Percentiles rank a stretch among this genome's conserved stretches.
Evolutionary conservation across 495 filamentous ascomycete species (phyloP).

Genomic region (Xylaria intraflava): DNA sequence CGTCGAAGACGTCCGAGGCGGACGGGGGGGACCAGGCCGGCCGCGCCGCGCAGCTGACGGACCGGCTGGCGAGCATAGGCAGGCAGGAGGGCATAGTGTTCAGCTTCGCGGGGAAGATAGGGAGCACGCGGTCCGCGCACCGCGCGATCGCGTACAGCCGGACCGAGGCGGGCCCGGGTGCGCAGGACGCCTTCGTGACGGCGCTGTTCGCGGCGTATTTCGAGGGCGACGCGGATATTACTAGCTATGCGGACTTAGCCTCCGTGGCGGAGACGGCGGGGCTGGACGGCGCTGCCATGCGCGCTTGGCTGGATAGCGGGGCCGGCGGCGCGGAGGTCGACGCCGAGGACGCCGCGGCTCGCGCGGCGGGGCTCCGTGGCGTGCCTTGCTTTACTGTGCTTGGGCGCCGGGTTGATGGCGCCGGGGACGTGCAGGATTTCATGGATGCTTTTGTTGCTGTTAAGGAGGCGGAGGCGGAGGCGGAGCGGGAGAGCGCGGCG

Average conservation of each 20-base stretch:
- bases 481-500: not conserved
- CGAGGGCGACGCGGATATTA: slow-evolving; percentile 73
- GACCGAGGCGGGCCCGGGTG: slow-evolving; percentile 28
- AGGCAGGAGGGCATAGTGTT: slow-evolving; percentile 64
- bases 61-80: slow-evolving; percentile 53
- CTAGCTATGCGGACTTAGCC: slow-evolving; percentile 51
- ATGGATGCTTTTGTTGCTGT: slow-evolving; percentile 49
- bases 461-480: slow-evolving; percentile 30
- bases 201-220: slow-evolving; percentile 69
- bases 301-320: slow-evolving; percentile 56
- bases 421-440: slow-evolving; percentile 54
- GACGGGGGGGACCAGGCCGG: no score
- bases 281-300: slow-evolving; percentile 51
- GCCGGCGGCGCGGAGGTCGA: slow-evolving; percentile 65
- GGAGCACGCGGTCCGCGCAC: slow-evolving; percentile 73
- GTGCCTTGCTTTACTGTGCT: slow-evolving; percentile 73
- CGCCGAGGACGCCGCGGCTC: slow-evolving; percentile 56
- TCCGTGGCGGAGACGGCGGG: slow-evolving; percentile 59
- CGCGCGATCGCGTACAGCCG: slow-evolving; percentile 65
- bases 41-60: slow-evolving; percentile 39
- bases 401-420: slow-evolving; percentile 56
- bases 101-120: slow-evolving; percentile 62
- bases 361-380: slow-evolving; percentile 51
- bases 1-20: not conserved
- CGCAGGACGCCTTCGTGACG: slow-evolving; percentile 60